phyloP scores from a whole-genome alignment of 1,284 basidiomycete species.

The Neonothopanus nambi region DNA sequence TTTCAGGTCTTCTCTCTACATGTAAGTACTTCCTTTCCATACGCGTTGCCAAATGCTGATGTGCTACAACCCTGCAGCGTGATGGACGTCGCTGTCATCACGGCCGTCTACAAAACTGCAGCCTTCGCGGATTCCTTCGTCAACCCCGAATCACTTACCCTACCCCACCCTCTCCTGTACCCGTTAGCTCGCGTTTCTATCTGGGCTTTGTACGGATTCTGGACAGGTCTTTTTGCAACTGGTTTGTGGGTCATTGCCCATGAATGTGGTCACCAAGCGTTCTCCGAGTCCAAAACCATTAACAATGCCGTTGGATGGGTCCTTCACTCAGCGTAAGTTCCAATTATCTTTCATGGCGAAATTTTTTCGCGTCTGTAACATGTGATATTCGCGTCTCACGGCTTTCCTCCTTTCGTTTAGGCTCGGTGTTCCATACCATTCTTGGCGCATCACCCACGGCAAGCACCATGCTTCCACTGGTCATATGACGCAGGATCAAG shows the following conservation, averaged over 20 bases:
- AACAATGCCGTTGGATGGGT: constrained; percentile 96
- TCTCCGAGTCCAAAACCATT: constrained; percentile 91
- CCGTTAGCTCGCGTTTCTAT: constrained; percentile 64
- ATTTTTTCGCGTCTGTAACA: constrained; percentile 19
- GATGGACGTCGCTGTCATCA: constrained; percentile 77
- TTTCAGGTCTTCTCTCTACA: constrained; percentile 79
- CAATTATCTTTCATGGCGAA: neutral
- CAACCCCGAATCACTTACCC: constrained; percentile 50
- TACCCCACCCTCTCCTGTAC: constrained; percentile 69
- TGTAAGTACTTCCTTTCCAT: constrained; percentile 47
- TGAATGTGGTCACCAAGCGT: constrained; percentile 95
- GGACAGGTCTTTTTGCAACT: constrained; percentile 86
- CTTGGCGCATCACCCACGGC: constrained; percentile 96
- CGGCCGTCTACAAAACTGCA: constrained; percentile 68
- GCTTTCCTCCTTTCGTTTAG: constrained; percentile 35
- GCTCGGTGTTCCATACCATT: constrained; percentile 96
- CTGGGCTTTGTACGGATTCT: constrained; percentile 85
- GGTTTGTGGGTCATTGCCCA: constrained; percentile 95
- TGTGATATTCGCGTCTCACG: constrained; percentile 29
- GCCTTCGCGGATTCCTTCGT: constrained; percentile 70
- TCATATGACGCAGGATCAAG: constrained; percentile 96
- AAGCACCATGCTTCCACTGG: constrained; percentile 97
- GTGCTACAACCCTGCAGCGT: constrained; percentile 42
- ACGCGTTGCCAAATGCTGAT: constrained; percentile 8
- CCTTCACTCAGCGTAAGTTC: constrained; percentile 82